Evolutionary conservation across 2,329 filamentous ascomycete genomes (phyloP), one percentile per base, ranked within the genome.

Genomic region (Fusarium sp.): DNA sequence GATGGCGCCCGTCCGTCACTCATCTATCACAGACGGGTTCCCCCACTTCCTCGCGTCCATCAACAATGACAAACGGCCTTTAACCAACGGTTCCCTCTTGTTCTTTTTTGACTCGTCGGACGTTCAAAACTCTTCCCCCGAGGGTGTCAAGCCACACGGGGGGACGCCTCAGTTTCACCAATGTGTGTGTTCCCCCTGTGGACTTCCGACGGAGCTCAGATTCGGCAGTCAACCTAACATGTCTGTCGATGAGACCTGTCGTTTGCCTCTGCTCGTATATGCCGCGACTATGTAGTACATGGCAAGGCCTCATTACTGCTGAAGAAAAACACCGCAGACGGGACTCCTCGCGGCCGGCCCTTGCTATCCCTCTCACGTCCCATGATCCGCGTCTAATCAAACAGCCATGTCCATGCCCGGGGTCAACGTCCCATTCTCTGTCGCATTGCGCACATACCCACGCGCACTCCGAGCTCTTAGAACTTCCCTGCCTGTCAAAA

Each of bases 371-470:
- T 71, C 67, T 74, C 71, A 60, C 67, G 54, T 58, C 59, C 72
- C 67, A 64, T 72, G 72, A 75, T 75, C 72, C 72, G 61, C 72
- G 68, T 66, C 66, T 74, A 72, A 72, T 75, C 67, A 74, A 70
- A 75, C 23, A 30, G 54, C 72, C 64, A 63, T 72, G 57, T 72
- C 43, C 60, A 59, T 68, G 66, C 61, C 58, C 67, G 25, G 56
- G 57, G 39, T 43, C 39, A 62, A 50, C 59, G 32, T 37, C 43
- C 59, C 43, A 63, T 63, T 63, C 27, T 45, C n/a, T 18, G 25
- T 30, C 64, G 23, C 32, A 37, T 32, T 25, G 30, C 41, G 70
- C 70, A 64, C 66, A 66, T 73, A 43, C 66, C 66, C 70, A 73
- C 52, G 52, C 45, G 57, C n/a, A 63, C 64, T 61, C 66, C 50